Conservation (phyloP, 2,329 filamentous ascomycete genomes). For the Leptographium wingfieldii region DNA sequence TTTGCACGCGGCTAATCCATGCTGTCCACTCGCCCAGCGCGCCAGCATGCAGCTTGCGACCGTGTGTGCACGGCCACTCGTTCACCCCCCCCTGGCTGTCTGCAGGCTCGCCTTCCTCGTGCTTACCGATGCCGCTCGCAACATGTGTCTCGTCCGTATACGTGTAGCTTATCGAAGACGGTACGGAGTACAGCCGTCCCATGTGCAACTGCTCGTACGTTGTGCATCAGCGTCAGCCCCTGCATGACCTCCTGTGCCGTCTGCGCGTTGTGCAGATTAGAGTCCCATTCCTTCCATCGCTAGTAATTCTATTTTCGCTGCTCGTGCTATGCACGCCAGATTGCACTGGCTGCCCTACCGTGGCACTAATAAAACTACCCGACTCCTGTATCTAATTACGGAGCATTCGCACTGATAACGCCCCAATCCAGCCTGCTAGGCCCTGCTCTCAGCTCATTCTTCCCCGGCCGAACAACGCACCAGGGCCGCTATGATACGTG, state of each 20-base stretch:
- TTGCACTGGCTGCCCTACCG: not conserved
- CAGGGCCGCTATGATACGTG: not conserved
- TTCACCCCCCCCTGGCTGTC: not conserved
- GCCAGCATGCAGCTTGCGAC: too few relatives aligned
- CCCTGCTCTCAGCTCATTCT: not conserved
- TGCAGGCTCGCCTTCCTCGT: not conserved
- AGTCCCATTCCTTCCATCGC: not conserved
- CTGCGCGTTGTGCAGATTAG: not conserved
- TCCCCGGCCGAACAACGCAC: not conserved
- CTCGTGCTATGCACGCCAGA: not conserved
- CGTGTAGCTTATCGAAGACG: too few relatives aligned
- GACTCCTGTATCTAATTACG: not conserved
- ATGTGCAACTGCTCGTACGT: not conserved
- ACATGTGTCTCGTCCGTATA: not conserved
- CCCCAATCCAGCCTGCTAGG: not conserved
- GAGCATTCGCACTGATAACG: not conserved
- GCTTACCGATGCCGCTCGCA: not conserved
- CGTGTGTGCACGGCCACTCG: not conserved
- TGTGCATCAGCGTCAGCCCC: not conserved
- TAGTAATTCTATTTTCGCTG: not conserved
- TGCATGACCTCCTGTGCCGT: not conserved
- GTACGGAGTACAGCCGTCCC: not conserved
- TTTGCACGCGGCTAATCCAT: slow-evolving; percentile 6
- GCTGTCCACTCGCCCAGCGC: not conserved
- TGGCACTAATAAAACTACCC: not conserved